phyloP scores from a whole-genome alignment of 495 filamentous ascomycete genomes.

The Tuber microsphaerosporum region DNA sequence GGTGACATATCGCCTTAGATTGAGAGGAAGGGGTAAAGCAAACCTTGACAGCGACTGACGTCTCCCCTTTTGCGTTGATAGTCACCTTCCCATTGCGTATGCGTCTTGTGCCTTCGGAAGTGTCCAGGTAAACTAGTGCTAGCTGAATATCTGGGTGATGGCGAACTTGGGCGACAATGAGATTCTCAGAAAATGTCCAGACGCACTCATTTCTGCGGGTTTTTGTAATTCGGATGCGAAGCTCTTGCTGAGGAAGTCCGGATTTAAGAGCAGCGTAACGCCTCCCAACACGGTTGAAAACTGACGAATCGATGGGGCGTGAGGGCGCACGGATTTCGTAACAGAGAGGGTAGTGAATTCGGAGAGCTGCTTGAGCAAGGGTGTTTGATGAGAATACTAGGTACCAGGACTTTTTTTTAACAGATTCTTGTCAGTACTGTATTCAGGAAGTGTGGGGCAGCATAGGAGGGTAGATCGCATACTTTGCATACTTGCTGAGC shows the following conservation, averaged over 20 bases:
- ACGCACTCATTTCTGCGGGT: conserved; percentile 28
- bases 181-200: conserved; percentile 28
- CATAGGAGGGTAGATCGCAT: neutral
- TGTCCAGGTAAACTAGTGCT: conserved; percentile 22
- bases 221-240: conserved; percentile 18
- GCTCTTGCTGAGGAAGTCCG: conserved; percentile 25
- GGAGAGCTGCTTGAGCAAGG: conserved; percentile 16
- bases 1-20: neutral
- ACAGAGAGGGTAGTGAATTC: conserved; percentile 24
- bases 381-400: conserved; percentile 16
- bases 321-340: conserved; percentile 22
- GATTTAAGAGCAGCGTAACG: conserved; percentile 22
- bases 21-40: neutral
- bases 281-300: conserved; percentile 18
- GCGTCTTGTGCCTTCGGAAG: conserved; percentile 7
- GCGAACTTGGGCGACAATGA: conserved; percentile 22
- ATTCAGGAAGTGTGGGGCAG: neutral
- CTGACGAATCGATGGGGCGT: neutral
- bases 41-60: conserved; percentile 13
- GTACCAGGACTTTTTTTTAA: conserved; percentile 12
- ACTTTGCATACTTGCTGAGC: conserved; percentile 27
- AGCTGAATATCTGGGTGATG: conserved; percentile 16
- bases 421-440: neutral
- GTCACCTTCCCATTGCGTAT: conserved; percentile 10
- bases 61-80: neutral